Evolutionary conservation across 2,329 filamentous ascomycete species (phyloP).

Genomic region (Beauveria bassiana): DNA sequence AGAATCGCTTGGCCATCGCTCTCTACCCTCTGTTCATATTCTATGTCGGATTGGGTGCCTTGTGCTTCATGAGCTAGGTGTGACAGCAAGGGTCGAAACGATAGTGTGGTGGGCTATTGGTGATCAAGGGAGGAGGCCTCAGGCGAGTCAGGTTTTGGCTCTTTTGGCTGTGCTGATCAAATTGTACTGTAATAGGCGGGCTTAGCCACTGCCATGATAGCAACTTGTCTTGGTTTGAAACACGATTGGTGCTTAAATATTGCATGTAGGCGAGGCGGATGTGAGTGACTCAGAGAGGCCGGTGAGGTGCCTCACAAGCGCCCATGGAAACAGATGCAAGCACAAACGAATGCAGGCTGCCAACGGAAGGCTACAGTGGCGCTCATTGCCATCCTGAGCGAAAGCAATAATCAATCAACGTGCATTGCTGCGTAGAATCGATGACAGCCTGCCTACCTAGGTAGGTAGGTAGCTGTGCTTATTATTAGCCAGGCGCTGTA

Average conservation of each 20-base stretch:
- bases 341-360: background rate
- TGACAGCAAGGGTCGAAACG: background rate
- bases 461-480: no score
- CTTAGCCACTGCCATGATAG: conserved; percentile 2
- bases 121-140: background rate
- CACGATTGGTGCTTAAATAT: background rate
- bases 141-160: background rate
- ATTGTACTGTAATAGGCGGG: conserved; percentile 6
- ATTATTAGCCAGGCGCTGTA: no score
- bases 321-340: background rate
- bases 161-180: background rate
- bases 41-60: conserved; percentile 83
- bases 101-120: background rate
- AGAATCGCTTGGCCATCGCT: conserved; percentile 86
- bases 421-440: no score
- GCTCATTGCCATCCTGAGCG: no score
- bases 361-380: background rate
- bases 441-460: no score
- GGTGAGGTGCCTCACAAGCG: background rate
- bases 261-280: background rate
- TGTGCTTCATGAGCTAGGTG: conserved; percentile 88
- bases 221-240: background rate
- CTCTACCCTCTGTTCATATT: conserved; percentile 95
- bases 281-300: background rate
- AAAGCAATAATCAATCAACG: no score